A percentile compares a stretch with the other conserved stretches of the same genome.
Evolutionary conservation across 768 basidiomycete species (phyloP).

Genomic region (Mycena galericulata): DNA sequence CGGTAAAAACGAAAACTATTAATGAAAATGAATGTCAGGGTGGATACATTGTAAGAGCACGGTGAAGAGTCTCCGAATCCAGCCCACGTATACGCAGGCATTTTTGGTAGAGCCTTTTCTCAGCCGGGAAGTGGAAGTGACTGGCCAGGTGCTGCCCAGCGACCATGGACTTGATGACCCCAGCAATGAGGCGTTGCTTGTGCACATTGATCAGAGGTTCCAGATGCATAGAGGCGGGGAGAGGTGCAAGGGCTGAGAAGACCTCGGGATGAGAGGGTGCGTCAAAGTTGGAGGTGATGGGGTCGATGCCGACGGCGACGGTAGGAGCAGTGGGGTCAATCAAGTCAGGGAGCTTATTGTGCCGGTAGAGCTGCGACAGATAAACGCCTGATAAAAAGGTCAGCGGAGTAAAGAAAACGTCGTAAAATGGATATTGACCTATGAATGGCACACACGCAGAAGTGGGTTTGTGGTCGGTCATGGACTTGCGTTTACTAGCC

Average conservation of each 20-base stretch:
- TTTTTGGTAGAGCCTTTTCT: conserved; percentile 82
- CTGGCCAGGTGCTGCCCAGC: conserved; percentile 87
- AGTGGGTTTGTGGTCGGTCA: conserved; percentile 52
- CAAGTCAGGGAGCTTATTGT: conserved; percentile 78
- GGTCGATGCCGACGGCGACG: conserved; percentile 73
- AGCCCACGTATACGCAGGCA: conserved; percentile 80
- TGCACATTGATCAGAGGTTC: conserved; percentile 92
- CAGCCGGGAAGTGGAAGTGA: conserved; percentile 73
- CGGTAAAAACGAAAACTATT: conserved; percentile 32
- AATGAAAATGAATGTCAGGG: conserved; percentile 25
- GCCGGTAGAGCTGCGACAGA: conserved; percentile 74
- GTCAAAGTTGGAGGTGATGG: conserved; percentile 71
- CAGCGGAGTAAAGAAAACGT: background rate
- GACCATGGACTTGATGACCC: conserved; percentile 83
- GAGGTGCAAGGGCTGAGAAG: conserved; percentile 76
- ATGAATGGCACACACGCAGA: conserved; percentile 86
- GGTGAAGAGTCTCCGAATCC: conserved; percentile 65
- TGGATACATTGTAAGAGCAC: conserved; percentile 50
- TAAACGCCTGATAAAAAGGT: conserved; percentile 69
- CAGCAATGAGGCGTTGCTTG: conserved; percentile 86
- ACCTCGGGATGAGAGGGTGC: conserved; percentile 83
- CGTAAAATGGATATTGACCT: conserved; percentile 53
- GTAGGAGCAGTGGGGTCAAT: conserved; percentile 87
- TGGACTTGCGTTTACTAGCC: conserved; percentile 52
- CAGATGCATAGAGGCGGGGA: conserved; percentile 82